These are phyloP conservation scores for Aureobasidium subglaciale DNA, from an alignment of 2,329 filamentous ascomycete species.

Conservation along the genomic window DNA sequence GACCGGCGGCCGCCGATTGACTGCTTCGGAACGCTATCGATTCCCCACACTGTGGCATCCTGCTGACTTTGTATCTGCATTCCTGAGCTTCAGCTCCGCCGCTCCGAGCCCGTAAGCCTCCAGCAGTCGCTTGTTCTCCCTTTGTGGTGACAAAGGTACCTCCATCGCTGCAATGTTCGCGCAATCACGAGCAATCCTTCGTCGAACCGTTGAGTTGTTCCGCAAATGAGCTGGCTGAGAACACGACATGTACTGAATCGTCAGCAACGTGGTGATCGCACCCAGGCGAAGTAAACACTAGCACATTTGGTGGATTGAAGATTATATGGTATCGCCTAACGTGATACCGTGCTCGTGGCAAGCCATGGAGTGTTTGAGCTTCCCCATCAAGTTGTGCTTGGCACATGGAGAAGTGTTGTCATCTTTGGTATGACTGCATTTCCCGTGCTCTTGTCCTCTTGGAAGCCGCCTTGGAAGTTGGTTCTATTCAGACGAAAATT, in stretches of 20 bases:
- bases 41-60: not conserved
- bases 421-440: not conserved
- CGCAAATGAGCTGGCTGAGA: not conserved
- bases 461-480: not conserved
- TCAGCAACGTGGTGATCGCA: not conserved
- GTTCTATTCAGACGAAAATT: slow-evolving; percentile 1
- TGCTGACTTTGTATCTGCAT: not conserved
- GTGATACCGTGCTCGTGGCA: slow-evolving; percentile 2
- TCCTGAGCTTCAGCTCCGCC: slow-evolving; percentile 4
- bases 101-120: not conserved
- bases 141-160: not conserved
- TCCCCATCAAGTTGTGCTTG: not conserved
- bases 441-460: not conserved
- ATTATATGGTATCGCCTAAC: not conserved
- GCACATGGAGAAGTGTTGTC: not conserved
- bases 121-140: not conserved
- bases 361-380: not conserved
- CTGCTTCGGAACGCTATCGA: not conserved
- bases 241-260: slow-evolving; percentile 1
- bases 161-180: not conserved
- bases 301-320: not conserved
- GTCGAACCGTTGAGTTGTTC: not conserved
- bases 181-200: slow-evolving; percentile 1
- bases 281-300: not conserved
- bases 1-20: too few relatives aligned